Conservation (phyloP, 2,329 filamentous ascomycete species). For the Colletotrichum euphorbiae region DNA sequence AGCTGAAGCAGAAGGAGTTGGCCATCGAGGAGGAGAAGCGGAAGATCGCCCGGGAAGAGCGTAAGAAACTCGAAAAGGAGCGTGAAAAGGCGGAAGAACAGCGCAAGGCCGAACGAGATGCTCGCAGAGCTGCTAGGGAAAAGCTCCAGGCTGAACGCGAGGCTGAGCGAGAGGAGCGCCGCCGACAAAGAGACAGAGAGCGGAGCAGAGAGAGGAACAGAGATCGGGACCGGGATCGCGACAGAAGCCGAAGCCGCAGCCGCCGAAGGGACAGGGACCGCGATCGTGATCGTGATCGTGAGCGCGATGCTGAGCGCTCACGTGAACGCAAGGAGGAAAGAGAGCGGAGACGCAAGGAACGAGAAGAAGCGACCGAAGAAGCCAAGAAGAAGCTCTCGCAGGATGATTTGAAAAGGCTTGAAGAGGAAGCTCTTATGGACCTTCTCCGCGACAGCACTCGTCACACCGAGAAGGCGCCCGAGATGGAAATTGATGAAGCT, state of each 20-base stretch:
- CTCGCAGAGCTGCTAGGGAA: conserved; percentile 57
- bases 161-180: conserved; percentile 66
- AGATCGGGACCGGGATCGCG: conserved; percentile 50
- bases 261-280: conserved; percentile 44
- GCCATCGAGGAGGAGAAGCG: conserved; percentile 72
- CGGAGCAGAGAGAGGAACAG: conserved; percentile 57
- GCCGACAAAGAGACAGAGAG: conserved; percentile 55
- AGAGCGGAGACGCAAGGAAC: conserved; percentile 50
- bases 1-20: conserved; percentile 68
- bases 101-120: conserved; percentile 63
- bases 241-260: conserved; percentile 40
- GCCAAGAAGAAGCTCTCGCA: conserved; percentile 67
- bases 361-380: conserved; percentile 57
- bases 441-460: conserved; percentile 70
- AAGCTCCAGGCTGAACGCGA: conserved; percentile 59
- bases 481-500: conserved; percentile 65
- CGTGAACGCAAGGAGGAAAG: conserved; percentile 45
- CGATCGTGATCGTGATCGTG: conserved; percentile 47
- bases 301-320: conserved; percentile 48
- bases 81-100: conserved; percentile 62
- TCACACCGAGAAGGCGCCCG: conserved; percentile 60
- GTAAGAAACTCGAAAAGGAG: conserved; percentile 61
- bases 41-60: conserved; percentile 68
- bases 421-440: conserved; percentile 69
- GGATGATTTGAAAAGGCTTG: conserved; percentile 68